Conservation (phyloP, 805 yeast species). For the Saccharomycopsis sp. region DNA sequence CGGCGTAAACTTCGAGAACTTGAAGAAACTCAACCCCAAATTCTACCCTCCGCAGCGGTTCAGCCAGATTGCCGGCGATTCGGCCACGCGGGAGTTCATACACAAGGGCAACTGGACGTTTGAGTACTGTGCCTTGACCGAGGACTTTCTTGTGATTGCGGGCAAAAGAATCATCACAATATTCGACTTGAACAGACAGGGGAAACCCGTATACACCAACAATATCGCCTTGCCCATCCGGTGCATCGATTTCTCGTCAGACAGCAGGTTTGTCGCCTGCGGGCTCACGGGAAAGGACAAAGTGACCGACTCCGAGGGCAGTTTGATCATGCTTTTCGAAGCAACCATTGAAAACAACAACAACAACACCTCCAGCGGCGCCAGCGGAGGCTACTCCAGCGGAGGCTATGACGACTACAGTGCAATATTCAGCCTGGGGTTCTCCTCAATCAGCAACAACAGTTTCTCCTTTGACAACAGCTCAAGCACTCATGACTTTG, state of each 20-base stretch:
- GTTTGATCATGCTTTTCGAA: background rate
- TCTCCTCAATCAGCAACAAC: background rate
- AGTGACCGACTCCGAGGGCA: conserved; percentile 1
- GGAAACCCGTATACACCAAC: conserved; percentile 61
- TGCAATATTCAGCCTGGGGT: background rate
- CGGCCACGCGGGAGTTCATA: conserved; percentile 29
- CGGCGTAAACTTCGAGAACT: conserved; percentile 41
- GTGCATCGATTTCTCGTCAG: conserved; percentile 62
- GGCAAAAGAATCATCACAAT: conserved; percentile 65
- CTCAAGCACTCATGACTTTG: background rate
- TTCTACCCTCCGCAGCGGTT: conserved; percentile 22
- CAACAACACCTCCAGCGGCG: background rate
- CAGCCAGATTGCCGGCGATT: conserved; percentile 21
- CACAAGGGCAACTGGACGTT: conserved; percentile 11
- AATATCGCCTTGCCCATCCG: conserved; percentile 64
- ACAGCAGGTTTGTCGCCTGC: conserved; percentile 60
- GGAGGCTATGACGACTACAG: background rate
- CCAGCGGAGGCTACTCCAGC: background rate
- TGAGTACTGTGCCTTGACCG: background rate
- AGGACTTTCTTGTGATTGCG: conserved; percentile 48
- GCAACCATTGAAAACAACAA: background rate
- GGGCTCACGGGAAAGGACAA: conserved; percentile 74
- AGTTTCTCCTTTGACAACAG: background rate
- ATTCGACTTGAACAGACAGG: conserved; percentile 47
- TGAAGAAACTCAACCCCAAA: conserved; percentile 22